Conservation (phyloP, 768 basidiomycete genomes). For the Glaciozyma antarctica region DNA sequence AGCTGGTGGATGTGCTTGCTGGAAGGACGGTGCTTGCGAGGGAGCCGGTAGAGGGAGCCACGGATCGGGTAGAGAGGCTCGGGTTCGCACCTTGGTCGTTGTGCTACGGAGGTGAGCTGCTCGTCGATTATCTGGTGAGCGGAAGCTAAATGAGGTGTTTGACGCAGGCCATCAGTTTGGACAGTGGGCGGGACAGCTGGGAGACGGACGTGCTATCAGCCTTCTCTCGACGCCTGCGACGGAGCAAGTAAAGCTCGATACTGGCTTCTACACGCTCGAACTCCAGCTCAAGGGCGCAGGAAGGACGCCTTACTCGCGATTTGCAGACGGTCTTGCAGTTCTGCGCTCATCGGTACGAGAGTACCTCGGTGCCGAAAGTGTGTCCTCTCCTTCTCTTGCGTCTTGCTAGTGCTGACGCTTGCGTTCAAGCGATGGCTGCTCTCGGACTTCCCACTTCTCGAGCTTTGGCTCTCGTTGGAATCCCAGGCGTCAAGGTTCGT, state of each 20-base stretch:
- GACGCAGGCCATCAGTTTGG: conserved; percentile 82
- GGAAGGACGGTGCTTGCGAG: conserved; percentile 62
- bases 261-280: conserved; percentile 44
- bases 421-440: conserved; percentile 53
- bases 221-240: conserved; percentile 42
- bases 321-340: conserved; percentile 89
- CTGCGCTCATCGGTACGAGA: conserved; percentile 90
- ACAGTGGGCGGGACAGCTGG: conserved; percentile 83
- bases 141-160: conserved; percentile 54
- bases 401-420: conserved; percentile 32
- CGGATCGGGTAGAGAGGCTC: background rate
- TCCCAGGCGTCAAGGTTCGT: conserved; percentile 61
- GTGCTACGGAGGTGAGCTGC: conserved; percentile 18
- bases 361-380: conserved; percentile 81
- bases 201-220: conserved; percentile 90
- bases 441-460: conserved; percentile 81
- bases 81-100: conserved; percentile 28
- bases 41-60: background rate
- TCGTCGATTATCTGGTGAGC: conserved; percentile 52
- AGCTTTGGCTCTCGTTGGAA: conserved; percentile 65
- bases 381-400: conserved; percentile 32
- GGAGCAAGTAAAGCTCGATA: conserved; percentile 5
- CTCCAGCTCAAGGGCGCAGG: conserved; percentile 92
- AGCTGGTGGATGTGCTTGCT: conserved; percentile 70
- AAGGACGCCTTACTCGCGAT: conserved; percentile 83